Evolutionary conservation across 1,284 basidiomycete species (phyloP), one percentile per base, ranked within the genome.

Genomic region (Exobasidium cylindrosporum): DNA sequence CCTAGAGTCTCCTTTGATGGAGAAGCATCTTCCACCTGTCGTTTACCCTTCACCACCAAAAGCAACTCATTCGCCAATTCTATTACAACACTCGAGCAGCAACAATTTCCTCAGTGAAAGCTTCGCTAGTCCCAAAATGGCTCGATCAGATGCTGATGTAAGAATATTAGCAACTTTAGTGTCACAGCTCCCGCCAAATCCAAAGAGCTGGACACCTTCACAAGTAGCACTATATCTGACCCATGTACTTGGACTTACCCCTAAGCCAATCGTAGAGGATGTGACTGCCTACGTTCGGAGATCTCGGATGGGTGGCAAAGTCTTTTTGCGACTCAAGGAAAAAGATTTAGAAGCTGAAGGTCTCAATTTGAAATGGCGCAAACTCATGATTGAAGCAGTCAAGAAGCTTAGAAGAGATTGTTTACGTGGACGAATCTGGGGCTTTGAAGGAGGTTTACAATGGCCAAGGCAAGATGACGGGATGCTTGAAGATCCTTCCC

Each of bases 171-270:
- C 17, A 24, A 23, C 17, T n/a, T 17, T 14, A 23, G 46, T 54
- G 3, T 13, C 49, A 21, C 21, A 32, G 47, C 62, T 73, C 4
- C 71, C 69, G 3, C 47, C 60, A 57, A 69, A 75, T 30, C 74
- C 74, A 44, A 71, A 73, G n/a, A 43, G 44, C 11, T 76, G 74
- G 74, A 59, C 64, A 1, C 73, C 74, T 3, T 70, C 73, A 11
- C 73, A 76, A 45, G 74, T 76, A 3, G 69, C 69, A 24, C 57
- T 75, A 49, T 76, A 76, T 57, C 74, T 76, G 57, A 62, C 71
- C 13, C 68, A 71, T 49, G 71, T 75, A 31, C 70, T 76, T 53
- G 66, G 64, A n/a, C 66, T 74, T 21, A 67, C 70, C 1, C 74
- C 74, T 53, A 67, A 63, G 3, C 74, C 71, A 5, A 66, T 76